Conservation (phyloP, 495 filamentous ascomycete genomes). For the Cercophora scortea region DNA sequence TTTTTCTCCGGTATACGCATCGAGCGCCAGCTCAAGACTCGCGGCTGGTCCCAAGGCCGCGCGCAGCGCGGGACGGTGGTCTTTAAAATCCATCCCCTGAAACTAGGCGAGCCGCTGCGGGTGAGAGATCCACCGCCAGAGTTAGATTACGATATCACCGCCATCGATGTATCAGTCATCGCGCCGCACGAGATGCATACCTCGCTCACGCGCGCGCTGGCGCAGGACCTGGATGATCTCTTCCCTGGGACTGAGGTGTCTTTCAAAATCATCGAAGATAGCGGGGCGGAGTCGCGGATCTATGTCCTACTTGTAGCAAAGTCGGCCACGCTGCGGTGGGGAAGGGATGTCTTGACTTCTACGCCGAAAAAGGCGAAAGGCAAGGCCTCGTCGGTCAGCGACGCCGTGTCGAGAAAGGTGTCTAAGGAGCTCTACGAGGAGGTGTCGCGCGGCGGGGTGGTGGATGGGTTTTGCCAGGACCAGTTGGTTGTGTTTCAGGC, state of each 20-base stretch:
- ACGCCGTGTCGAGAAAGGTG: constrained; percentile 40
- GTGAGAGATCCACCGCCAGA: too few relatives aligned
- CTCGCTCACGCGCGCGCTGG: constrained; percentile 28
- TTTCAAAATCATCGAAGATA: constrained; percentile 50
- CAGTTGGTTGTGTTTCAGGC: constrained; percentile 79
- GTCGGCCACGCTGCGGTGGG: constrained; percentile 55
- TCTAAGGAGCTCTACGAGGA: constrained; percentile 53
- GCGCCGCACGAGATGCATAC: constrained; percentile 39
- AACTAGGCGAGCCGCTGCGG: constrained; percentile 34
- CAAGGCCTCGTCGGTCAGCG: constrained; percentile 16
- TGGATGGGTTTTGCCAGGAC: constrained; percentile 70
- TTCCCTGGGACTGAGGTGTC: constrained; percentile 40
- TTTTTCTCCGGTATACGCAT: constrained; percentile 56
- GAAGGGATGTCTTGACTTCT: constrained; percentile 56
- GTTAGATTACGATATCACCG: constrained; percentile 37
- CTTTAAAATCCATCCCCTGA: constrained; percentile 50
- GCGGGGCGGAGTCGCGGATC: constrained; percentile 49
- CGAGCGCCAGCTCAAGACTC: constrained; percentile 43
- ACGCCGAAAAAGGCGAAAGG: constrained; percentile 37
- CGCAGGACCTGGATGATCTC: constrained; percentile 23
- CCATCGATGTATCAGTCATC: constrained; percentile 53
- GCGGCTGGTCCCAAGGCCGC: constrained; percentile 62
- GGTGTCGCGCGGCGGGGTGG: constrained; percentile 42
- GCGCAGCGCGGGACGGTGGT: constrained; percentile 49
- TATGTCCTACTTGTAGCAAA: constrained; percentile 70